phyloP scores from a whole-genome alignment of 176 grass and related monocot genomes.

The Zoysia pacifica region DNA sequence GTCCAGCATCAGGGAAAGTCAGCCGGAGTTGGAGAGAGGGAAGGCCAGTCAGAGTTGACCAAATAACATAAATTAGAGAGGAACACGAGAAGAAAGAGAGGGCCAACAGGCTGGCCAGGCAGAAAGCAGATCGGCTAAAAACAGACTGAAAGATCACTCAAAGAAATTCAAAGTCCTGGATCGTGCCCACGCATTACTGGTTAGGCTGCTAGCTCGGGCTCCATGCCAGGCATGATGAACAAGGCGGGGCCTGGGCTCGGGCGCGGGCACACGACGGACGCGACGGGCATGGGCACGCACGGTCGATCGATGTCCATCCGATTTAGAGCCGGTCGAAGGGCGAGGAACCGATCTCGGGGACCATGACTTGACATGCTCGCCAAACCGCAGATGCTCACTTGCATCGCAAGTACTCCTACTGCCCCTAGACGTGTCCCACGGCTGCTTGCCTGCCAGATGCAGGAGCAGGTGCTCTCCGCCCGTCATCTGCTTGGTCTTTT shows the following conservation, averaged over 20 bases:
- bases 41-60: too few relatives aligned
- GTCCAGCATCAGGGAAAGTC: too few relatives aligned
- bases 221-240: neutral
- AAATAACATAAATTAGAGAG: too few relatives aligned
- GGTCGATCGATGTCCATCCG: conserved; percentile 35
- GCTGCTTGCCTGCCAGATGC: neutral
- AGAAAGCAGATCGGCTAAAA: too few relatives aligned
- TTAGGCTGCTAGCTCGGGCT: neutral
- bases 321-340: conserved; percentile 35
- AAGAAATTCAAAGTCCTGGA: too few relatives aligned
- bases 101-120: too few relatives aligned
- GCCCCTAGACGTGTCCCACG: neutral
- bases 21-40: too few relatives aligned
- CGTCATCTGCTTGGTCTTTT: neutral
- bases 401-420: neutral
- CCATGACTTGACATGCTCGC: conserved; percentile 25
- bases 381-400: conserved; percentile 16
- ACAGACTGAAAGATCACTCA: too few relatives aligned
- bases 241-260: neutral
- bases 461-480: neutral
- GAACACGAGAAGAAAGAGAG: too few relatives aligned
- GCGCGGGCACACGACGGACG: neutral
- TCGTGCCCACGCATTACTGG: too few relatives aligned
- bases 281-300: conserved; percentile 21
- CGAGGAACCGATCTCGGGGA: neutral